These are phyloP conservation scores for Osmanthus fragrans DNA, from an alignment of 257 asterid species.

Conservation along the genomic window DNA sequence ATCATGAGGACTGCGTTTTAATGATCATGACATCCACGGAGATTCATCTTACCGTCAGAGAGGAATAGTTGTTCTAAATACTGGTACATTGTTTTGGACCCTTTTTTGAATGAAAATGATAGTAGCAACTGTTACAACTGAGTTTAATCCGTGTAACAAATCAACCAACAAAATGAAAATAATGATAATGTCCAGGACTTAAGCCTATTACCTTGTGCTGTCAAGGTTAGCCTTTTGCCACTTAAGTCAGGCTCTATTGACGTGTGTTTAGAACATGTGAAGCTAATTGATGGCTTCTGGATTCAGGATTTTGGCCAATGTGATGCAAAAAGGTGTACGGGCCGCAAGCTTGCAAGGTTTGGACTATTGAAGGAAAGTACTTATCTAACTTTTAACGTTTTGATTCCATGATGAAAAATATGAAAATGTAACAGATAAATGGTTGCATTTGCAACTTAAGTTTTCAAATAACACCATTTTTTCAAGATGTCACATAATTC, in stretches of 20 bases:
- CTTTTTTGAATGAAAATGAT: background rate
- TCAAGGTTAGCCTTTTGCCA: background rate
- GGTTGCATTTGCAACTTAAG: background rate
- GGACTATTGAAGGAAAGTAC: slow-evolving; percentile 83
- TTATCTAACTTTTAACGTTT: slow-evolving; percentile 28
- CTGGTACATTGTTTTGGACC: background rate
- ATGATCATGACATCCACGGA: background rate
- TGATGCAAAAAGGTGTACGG: slow-evolving; percentile 96
- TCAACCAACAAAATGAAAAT: background rate
- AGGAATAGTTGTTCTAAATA: background rate
- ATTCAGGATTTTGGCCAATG: slow-evolving; percentile 94
- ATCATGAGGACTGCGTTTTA: background rate
- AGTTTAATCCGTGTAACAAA: background rate
- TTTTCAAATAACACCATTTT: background rate
- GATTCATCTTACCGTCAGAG: background rate
- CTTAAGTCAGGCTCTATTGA: background rate
- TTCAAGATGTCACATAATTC: background rate
- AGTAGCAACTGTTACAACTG: background rate
- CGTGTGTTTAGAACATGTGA: background rate
- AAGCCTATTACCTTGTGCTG: background rate
- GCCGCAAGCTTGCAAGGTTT: slow-evolving; percentile 96
- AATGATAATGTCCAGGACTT: background rate
- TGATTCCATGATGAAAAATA: background rate
- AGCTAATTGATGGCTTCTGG: slow-evolving; percentile 6
- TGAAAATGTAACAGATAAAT: background rate